Evolutionary conservation across 1,284 basidiomycete species (phyloP).

Genomic region (Polyporus tsugae): DNA sequence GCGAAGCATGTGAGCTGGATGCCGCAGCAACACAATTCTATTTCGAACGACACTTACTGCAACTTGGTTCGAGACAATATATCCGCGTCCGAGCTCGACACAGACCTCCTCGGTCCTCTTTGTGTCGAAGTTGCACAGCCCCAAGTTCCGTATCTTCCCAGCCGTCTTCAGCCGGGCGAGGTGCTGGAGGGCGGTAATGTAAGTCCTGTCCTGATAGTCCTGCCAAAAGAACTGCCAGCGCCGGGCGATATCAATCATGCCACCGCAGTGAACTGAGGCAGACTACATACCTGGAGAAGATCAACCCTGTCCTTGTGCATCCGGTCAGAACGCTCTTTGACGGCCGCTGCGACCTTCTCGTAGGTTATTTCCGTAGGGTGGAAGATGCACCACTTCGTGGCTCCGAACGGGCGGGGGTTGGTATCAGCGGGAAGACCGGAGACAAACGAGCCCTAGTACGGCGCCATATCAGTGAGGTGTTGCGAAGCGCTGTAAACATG

Average conservation of each 20-base stretch:
- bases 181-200: constrained; percentile 65
- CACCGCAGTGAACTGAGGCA: constrained; percentile 20
- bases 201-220: constrained; percentile 73
- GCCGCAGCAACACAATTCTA: background rate
- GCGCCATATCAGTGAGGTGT: constrained; percentile 13
- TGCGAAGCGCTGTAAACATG: background rate
- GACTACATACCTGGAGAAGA: constrained; percentile 62
- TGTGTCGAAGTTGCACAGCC: constrained; percentile 81
- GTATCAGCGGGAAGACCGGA: constrained; percentile 24
- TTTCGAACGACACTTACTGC: constrained; percentile 7
- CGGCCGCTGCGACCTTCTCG: constrained; percentile 60
- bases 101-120: constrained; percentile 79
- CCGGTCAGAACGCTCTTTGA: constrained; percentile 67
- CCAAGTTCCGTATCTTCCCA: constrained; percentile 69
- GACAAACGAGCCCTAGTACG: constrained; percentile 58
- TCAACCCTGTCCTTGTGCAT: constrained; percentile 61
- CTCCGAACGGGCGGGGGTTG: constrained; percentile 57
- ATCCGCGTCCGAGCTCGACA: constrained; percentile 66
- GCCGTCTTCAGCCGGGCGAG: constrained; percentile 63
- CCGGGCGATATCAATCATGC: constrained; percentile 16
- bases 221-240: constrained; percentile 75
- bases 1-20: background rate
- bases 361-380: constrained; percentile 56
- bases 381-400: constrained; percentile 85
- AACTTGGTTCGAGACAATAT: constrained; percentile 82